These are phyloP conservation scores for Quambalaria eucalypti DNA, from an alignment of 1,284 basidiomycete species.

Conservation along the genomic window DNA sequence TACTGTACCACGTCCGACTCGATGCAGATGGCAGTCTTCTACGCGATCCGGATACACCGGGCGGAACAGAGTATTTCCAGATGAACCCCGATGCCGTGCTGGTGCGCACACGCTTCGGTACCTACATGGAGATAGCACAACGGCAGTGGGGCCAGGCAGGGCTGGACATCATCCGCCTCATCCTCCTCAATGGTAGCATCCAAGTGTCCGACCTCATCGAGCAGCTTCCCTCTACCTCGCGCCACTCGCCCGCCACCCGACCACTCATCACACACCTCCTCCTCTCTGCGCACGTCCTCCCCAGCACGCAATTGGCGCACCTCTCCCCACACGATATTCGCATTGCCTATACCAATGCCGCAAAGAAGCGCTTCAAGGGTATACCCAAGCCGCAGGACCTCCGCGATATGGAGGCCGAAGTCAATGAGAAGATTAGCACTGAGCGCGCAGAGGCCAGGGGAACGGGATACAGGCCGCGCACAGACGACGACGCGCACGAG, in stretches of 20 bases:
- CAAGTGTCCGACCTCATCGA: constrained; percentile 22
- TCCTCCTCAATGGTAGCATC: constrained; percentile 4
- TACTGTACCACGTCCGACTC: constrained; percentile 45
- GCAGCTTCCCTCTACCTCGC: constrained; percentile 12
- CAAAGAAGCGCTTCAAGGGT: constrained; percentile 32
- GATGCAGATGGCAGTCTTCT: constrained; percentile 15
- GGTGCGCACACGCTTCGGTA: constrained; percentile 42
- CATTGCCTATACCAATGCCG: constrained; percentile 34
- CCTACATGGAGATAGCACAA: constrained; percentile 68
- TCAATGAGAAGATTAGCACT: constrained; percentile 39
- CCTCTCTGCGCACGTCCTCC: constrained; percentile 29
- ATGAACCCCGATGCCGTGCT: constrained; percentile 47
- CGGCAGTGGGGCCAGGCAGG: constrained; percentile 58
- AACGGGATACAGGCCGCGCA: constrained; percentile 11
- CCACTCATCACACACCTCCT: constrained; percentile 17
- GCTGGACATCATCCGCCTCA: not conserved
- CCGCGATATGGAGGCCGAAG: constrained; percentile 36
- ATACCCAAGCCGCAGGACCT: constrained; percentile 48
- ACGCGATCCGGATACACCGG: not conserved
- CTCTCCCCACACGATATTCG: constrained; percentile 47
- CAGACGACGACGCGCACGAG: too few relatives aligned
- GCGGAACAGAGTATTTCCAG: constrained; percentile 46
- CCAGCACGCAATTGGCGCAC: constrained; percentile 31
- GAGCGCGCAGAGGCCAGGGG: constrained; percentile 22
- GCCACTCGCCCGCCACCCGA: not conserved